phyloP scores from a whole-genome alignment of 176 grass and related monocot species.

The Triticum monococcum region DNA sequence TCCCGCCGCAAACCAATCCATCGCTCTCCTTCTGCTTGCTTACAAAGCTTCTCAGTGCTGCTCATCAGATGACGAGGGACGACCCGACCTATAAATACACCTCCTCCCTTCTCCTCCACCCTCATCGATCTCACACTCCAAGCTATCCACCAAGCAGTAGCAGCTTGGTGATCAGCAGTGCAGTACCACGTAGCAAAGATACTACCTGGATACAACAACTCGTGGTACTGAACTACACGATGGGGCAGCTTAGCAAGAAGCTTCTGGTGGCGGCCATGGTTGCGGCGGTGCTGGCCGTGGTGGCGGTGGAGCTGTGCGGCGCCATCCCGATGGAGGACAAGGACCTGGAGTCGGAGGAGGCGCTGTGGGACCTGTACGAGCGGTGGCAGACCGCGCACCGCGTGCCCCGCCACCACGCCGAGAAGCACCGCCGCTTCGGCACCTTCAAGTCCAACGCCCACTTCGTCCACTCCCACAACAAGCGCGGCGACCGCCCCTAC shows the following conservation, averaged over 20 bases:
- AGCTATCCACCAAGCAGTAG: too few species aligned
- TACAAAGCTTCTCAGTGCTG: not conserved
- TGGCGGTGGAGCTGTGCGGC: constrained; percentile 24
- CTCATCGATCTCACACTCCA: constrained; percentile 30
- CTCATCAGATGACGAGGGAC: not conserved
- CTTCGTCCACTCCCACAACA: constrained; percentile 82
- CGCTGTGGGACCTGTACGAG: constrained; percentile 69
- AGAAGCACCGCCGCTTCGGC: constrained; percentile 64
- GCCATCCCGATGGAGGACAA: constrained; percentile 58
- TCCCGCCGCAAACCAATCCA: constrained; percentile 40
- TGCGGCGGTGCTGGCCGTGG: not conserved
- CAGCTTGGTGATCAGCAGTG: not conserved
- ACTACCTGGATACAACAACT: too few species aligned
- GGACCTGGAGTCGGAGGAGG: constrained; percentile 63
- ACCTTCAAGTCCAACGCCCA: constrained; percentile 70
- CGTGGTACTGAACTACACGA: not conserved
- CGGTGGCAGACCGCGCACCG: constrained; percentile 66
- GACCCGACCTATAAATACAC: constrained; percentile 37
- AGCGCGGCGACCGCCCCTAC: constrained; percentile 43
- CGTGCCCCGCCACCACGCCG: constrained; percentile 43
- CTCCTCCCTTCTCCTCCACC: constrained; percentile 13
- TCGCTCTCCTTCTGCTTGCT: not conserved
- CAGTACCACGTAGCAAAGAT: not conserved
- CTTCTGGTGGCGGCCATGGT: constrained; percentile 17
- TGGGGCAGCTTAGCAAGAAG: constrained; percentile 17